These are phyloP conservation scores for Plasmodium gaboni DNA, from an alignment of 169 alveolate genomes.

Conservation along the genomic window DNA sequence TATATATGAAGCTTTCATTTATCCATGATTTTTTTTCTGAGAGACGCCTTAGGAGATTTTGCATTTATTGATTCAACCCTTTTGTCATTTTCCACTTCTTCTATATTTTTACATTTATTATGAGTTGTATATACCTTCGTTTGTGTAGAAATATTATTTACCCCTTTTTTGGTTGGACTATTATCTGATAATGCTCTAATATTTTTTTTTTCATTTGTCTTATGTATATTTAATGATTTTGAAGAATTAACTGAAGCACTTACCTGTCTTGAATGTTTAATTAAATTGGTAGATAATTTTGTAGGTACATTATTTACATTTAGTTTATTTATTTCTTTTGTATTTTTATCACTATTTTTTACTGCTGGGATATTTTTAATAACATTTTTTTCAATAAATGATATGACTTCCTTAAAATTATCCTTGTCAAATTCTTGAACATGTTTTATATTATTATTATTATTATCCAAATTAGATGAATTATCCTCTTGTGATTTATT, in stretches of 20 bases:
- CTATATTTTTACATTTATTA: constrained; percentile 22
- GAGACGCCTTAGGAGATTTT: constrained; percentile 7
- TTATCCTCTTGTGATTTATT: not conserved
- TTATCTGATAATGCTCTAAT: constrained; percentile 6
- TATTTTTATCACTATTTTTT: not conserved
- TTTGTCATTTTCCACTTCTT: constrained; percentile 7
- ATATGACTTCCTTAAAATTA: constrained; percentile 53
- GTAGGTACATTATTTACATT: no score
- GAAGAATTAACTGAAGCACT: not conserved
- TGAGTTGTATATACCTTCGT: constrained; percentile 5
- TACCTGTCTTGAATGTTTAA: not conserved
- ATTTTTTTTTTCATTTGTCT: constrained; percentile 2
- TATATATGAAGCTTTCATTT: no score
- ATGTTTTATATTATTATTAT: not conserved
- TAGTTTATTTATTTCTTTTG: not conserved
- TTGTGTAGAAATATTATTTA: constrained; percentile 3
- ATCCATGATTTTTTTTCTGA: constrained; percentile 13
- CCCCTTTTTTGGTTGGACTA: constrained; percentile 1
- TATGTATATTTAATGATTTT: constrained; percentile 7
- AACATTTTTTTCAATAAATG: constrained; percentile 61
- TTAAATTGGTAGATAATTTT: constrained; percentile 1
- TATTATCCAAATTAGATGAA: not conserved
- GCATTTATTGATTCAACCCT: constrained; percentile 7
- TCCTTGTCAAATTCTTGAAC: constrained; percentile 27
- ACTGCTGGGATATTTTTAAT: constrained; percentile 38